phyloP scores from a whole-genome alignment of 805 yeast species.

The Candida verbasci region DNA sequence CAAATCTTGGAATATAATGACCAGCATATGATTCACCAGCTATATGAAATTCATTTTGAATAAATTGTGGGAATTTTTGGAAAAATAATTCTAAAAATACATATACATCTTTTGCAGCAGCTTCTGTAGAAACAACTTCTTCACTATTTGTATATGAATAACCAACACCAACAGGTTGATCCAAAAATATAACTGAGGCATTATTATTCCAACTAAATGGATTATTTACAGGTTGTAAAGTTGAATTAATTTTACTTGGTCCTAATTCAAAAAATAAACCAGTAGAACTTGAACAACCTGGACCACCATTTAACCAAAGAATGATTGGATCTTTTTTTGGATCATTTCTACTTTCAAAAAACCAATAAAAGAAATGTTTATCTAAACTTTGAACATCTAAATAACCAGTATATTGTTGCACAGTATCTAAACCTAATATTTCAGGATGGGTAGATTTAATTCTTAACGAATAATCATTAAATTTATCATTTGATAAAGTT shows the following conservation, averaged over 20 bases:
- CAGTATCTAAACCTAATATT: constrained; percentile 31
- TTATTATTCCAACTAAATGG: constrained; percentile 89
- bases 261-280: constrained; percentile 92
- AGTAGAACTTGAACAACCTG: constrained; percentile 90
- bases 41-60: constrained; percentile 63
- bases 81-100: constrained; percentile 81
- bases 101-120: constrained; percentile 86
- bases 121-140: constrained; percentile 61
- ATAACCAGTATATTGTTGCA: constrained; percentile 36
- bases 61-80: constrained; percentile 73
- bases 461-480: constrained; percentile 23
- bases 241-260: constrained; percentile 68
- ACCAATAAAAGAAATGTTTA: constrained; percentile 91
- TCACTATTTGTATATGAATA: constrained; percentile 71
- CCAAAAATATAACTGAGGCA: constrained; percentile 86
- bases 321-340: constrained; percentile 83
- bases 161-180: constrained; percentile 93
- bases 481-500: constrained; percentile 16
- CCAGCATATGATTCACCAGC: constrained; percentile 96
- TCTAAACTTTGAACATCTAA: constrained; percentile 30
- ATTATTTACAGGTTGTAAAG: constrained; percentile 68
- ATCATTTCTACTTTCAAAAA: constrained; percentile 85
- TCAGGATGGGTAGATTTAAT: constrained; percentile 32
- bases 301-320: constrained; percentile 94
- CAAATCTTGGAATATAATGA: constrained; percentile 88